These are phyloP conservation scores for Pseudocercospora ulei DNA, from an alignment of 2,329 filamentous ascomycete species.

Conservation along the genomic window DNA sequence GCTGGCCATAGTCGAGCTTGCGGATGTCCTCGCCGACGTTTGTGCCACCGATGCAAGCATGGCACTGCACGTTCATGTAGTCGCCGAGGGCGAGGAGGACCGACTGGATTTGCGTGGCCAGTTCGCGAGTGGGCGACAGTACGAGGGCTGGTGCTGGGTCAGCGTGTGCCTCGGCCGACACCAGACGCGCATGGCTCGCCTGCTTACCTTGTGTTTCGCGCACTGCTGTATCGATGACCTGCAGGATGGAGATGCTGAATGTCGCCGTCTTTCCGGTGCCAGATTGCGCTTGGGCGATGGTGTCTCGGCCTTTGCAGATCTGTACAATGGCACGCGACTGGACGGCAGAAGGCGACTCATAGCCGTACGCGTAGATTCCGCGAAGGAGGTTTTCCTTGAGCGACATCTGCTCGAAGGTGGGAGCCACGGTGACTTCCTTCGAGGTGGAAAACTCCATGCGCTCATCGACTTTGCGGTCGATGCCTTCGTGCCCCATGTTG, in stretches of 20 bases:
- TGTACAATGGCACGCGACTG: constrained; percentile 97
- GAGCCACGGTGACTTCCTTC: constrained; percentile 91
- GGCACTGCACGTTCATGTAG: constrained; percentile 99
- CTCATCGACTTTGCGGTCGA: constrained; percentile 90
- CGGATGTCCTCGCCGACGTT: constrained; percentile 97
- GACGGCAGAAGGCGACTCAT: constrained; percentile 94
- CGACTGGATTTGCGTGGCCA: constrained; percentile 96
- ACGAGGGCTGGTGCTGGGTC: constrained; percentile 56
- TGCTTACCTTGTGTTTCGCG: constrained; percentile 93
- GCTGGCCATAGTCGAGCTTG: constrained; percentile 94
- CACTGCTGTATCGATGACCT: constrained; percentile 91
- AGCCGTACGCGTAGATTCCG: constrained; percentile 96
- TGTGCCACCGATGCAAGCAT: constrained; percentile 95
- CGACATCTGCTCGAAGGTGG: constrained; percentile 81
- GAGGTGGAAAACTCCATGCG: constrained; percentile 97
- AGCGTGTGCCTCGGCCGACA: not conserved
- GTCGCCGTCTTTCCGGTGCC: constrained; percentile 99
- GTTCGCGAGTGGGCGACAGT: constrained; percentile 87
- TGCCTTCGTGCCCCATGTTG: constrained; percentile 73
- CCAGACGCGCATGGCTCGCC: not conserved
- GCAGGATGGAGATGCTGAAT: constrained; percentile 97
- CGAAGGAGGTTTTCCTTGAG: constrained; percentile 94
- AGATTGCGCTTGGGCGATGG: constrained; percentile 95
- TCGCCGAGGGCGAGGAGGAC: constrained; percentile 99
- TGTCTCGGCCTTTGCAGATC: constrained; percentile 97